Percentiles rank a stretch among this genome's conserved stretches.
Conservation (phyloP, 805 yeast species). For the Groenewaldozyma salmanticensis region DNA sequence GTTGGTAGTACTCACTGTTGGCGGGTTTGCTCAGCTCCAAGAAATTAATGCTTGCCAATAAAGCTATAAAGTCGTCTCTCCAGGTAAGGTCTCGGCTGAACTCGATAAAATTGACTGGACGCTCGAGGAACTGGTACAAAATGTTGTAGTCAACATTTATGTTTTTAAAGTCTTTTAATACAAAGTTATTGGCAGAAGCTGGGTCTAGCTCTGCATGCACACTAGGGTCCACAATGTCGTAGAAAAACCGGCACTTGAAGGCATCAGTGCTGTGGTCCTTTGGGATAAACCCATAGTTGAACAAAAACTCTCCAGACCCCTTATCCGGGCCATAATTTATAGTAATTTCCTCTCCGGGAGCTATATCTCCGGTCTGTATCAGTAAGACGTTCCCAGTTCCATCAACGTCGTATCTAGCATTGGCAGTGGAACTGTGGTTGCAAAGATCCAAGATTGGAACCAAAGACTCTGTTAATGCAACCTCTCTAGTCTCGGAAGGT, state of each 20-base stretch:
- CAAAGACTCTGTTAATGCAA: constrained; percentile 30
- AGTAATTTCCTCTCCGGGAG: constrained; percentile 22
- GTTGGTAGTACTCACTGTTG: constrained; percentile 12
- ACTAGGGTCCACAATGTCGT: constrained; percentile 14
- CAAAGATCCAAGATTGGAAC: constrained; percentile 48
- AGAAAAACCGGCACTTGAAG: constrained; percentile 9
- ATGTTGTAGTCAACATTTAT: constrained; percentile 17
- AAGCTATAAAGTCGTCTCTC: constrained; percentile 19
- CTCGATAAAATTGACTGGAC: constrained; percentile 11
- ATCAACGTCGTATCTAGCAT: constrained; percentile 30
- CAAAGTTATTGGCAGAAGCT: constrained; percentile 8
- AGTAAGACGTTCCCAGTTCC: constrained; percentile 10
- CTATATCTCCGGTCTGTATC: constrained; percentile 4
- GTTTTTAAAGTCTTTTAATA: no score
- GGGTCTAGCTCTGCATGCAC: constrained; percentile 16
- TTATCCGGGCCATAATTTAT: constrained; percentile 29
- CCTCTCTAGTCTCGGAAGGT: not conserved
- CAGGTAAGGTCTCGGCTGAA: constrained; percentile 8
- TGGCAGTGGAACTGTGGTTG: constrained; percentile 32
- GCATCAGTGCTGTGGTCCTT: constrained; percentile 13
- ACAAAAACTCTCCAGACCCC: constrained; percentile 28
- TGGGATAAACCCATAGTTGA: constrained; percentile 33
- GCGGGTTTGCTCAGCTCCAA: constrained; percentile 13
- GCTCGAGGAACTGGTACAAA: constrained; percentile 18
- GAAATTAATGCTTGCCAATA: constrained; percentile 18